These are phyloP conservation scores for Elaeagnus macrophylla DNA, from an alignment of 306 rosid genomes.

Conservation along the genomic window DNA sequence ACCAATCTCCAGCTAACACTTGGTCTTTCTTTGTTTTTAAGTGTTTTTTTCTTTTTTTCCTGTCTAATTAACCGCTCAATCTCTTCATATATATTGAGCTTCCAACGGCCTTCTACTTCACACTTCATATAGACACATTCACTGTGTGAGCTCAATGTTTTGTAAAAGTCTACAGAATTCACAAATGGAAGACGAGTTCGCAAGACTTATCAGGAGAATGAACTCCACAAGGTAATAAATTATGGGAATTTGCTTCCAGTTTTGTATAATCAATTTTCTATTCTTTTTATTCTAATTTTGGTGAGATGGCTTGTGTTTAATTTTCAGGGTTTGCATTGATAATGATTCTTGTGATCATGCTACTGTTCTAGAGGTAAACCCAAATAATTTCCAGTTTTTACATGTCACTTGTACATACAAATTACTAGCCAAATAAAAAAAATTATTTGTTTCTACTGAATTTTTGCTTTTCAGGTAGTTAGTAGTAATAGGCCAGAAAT, in stretches of 20 bases:
- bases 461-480: neutral
- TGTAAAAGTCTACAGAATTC: neutral
- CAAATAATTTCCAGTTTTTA: neutral
- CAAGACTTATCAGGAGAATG: conserved; percentile 10
- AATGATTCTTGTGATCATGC: conserved; percentile 8
- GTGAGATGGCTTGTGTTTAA: neutral
- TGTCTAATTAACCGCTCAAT: too few species aligned
- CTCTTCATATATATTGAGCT: too few species aligned
- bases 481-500: conserved; percentile 1
- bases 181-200: conserved; percentile 4
- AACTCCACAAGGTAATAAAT: conserved; percentile 6
- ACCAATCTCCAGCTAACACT: too few species aligned
- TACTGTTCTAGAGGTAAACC: conserved; percentile 5
- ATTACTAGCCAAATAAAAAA: neutral
- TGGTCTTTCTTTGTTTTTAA: too few species aligned
- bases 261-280: neutral
- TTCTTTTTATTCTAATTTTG: neutral
- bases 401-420: neutral
- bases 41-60: too few species aligned
- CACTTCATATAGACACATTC: too few species aligned
- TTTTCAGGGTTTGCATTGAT: conserved; percentile 6
- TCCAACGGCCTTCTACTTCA: too few species aligned
- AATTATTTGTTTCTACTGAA: neutral
- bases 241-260: neutral
- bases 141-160: neutral